phyloP scores from a whole-genome alignment of 2,329 filamentous ascomycete species.

The Pseudonectria buxi region DNA sequence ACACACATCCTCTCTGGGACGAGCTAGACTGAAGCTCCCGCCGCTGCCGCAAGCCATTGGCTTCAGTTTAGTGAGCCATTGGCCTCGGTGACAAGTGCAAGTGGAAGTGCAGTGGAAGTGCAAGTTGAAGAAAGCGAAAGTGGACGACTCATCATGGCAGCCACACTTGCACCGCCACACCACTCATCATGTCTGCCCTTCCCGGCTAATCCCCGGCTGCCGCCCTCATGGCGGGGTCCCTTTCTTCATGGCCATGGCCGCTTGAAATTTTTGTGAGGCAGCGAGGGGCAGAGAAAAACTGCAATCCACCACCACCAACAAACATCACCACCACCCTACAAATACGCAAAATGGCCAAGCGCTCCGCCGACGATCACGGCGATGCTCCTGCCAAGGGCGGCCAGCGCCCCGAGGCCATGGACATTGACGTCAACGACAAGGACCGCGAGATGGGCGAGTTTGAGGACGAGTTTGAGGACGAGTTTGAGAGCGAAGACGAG shows the following conservation, averaged over 20 bases:
- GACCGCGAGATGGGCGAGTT: slow-evolving; percentile 64
- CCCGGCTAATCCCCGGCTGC: slow-evolving; percentile 13
- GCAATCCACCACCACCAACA: not conserved
- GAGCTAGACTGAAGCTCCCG: too few species aligned
- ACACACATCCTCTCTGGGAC: too few species aligned
- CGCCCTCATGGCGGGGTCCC: slow-evolving; percentile 17
- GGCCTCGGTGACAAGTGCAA: too few species aligned
- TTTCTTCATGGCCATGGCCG: slow-evolving; percentile 2
- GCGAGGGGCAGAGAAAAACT: not conserved
- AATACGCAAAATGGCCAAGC: slow-evolving; percentile 56
- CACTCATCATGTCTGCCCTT: not conserved
- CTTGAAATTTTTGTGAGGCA: slow-evolving; percentile 1
- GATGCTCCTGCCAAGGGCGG: slow-evolving; percentile 52
- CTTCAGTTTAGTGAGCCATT: too few species aligned
- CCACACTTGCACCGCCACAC: too few species aligned
- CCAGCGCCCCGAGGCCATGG: slow-evolving; percentile 56
- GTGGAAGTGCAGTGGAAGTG: too few species aligned
- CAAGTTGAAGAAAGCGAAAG: too few species aligned
- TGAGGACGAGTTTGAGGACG: slow-evolving; percentile 91
- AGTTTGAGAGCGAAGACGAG: slow-evolving; percentile 84
- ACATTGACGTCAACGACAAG: slow-evolving; percentile 52
- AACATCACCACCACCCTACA: not conserved
- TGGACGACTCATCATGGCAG: too few species aligned
- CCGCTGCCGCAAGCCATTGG: too few species aligned
- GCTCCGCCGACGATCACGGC: slow-evolving; percentile 45